Conservation (phyloP, 2,329 filamentous ascomycete species). For the Hymenoscyphus occultus region DNA sequence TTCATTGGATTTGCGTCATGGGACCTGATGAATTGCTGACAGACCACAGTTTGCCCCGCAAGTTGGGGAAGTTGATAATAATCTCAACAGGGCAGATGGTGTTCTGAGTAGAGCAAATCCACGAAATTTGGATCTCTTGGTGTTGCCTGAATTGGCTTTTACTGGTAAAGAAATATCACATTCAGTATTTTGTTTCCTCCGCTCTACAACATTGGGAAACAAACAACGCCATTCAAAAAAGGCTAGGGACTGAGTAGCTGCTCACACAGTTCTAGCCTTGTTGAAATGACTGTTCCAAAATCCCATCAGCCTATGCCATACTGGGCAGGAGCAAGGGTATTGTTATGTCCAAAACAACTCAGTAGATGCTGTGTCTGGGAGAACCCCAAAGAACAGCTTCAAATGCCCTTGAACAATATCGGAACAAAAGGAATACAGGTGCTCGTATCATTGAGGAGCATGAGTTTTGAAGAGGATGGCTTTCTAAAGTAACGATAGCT, state of each 20-base stretch:
- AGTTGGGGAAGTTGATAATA: conserved; percentile 67
- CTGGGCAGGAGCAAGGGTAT: too few species aligned
- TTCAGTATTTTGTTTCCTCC: background rate
- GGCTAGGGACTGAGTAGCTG: too few species aligned
- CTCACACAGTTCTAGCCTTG: too few species aligned
- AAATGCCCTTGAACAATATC: too few species aligned
- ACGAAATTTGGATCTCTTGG: conserved; percentile 63
- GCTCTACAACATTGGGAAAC: background rate
- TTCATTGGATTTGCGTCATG: background rate
- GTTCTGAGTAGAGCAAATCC: conserved; percentile 54
- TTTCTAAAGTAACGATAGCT: conserved; percentile 4
- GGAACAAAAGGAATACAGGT: background rate
- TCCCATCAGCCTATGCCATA: too few species aligned
- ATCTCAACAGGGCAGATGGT: conserved; percentile 64
- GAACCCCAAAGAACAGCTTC: too few species aligned
- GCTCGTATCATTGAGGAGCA: background rate
- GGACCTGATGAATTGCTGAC: conserved; percentile 57
- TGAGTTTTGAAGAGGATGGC: background rate
- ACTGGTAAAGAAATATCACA: conserved; percentile 11
- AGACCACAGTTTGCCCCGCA: conserved; percentile 69
- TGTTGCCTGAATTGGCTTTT: conserved; percentile 76
- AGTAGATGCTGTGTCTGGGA: too few species aligned
- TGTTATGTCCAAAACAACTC: too few species aligned
- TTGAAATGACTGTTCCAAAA: too few species aligned
- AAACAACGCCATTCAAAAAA: too few species aligned